These are phyloP conservation scores for Fistulinella prunicolor DNA, from an alignment of 768 basidiomycete species.

Conservation along the genomic window DNA sequence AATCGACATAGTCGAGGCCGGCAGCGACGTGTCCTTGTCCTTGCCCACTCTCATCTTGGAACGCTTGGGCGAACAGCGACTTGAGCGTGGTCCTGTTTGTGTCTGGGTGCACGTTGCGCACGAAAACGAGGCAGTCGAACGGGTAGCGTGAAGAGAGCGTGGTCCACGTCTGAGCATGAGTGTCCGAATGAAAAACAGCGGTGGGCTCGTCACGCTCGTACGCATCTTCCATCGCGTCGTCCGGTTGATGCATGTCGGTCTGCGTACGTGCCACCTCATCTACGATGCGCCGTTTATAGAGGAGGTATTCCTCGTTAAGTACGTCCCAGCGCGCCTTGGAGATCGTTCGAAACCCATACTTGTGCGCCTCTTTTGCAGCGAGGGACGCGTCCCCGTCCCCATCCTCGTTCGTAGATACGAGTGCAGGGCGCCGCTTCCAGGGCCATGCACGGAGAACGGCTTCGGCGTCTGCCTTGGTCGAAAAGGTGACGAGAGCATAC, in stretches of 20 bases:
- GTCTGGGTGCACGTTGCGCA: constrained; percentile 64
- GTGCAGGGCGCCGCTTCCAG: constrained; percentile 42
- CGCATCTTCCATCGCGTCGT: not conserved
- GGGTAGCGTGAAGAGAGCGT: constrained; percentile 48
- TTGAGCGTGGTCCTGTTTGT: constrained; percentile 83
- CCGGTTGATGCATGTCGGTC: not conserved
- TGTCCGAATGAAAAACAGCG: not conserved
- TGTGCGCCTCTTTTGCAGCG: constrained; percentile 43
- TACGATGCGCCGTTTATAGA: constrained; percentile 54
- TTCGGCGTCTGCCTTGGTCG: constrained; percentile 37
- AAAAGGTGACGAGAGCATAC: constrained; percentile 68
- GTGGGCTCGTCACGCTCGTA: not conserved
- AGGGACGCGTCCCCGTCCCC: not conserved
- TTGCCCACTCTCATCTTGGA: constrained; percentile 18
- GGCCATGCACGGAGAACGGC: constrained; percentile 54
- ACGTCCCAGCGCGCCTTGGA: constrained; percentile 60
- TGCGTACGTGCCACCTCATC: constrained; percentile 37
- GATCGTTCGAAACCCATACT: constrained; percentile 58
- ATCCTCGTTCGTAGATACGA: not conserved
- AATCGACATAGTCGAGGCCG: constrained; percentile 77
- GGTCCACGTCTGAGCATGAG: constrained; percentile 6
- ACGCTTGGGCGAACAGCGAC: constrained; percentile 48
- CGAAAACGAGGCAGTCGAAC: constrained; percentile 63
- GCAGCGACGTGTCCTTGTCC: constrained; percentile 5
- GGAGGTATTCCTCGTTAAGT: constrained; percentile 67